Conservation (phyloP, 169 alveolate genomes). For the Plasmodium yoelii region DNA sequence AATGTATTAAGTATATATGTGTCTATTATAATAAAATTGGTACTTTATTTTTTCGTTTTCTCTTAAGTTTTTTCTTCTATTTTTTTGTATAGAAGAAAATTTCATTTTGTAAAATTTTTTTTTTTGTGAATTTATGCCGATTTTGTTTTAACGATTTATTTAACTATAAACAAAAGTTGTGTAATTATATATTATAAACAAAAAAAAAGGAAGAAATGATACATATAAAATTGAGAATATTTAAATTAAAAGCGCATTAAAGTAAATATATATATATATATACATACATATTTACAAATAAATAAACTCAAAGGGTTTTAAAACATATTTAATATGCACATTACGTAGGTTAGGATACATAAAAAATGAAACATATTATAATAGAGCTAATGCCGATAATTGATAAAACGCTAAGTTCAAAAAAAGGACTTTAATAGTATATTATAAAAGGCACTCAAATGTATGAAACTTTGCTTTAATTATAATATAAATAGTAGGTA, state of each 20-base stretch:
- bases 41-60: slow-evolving; percentile 1
- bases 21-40: slow-evolving; percentile 5
- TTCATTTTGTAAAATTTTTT: slow-evolving; percentile 3
- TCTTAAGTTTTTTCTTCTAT: slow-evolving; percentile 15
- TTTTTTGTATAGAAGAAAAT: slow-evolving; percentile 1
- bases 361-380: too few relatives aligned
- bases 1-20: not conserved
- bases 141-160: slow-evolving; percentile 10
- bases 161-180: slow-evolving; percentile 20
- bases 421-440: too few relatives aligned
- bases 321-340: too few relatives aligned
- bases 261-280: not conserved
- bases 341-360: too few relatives aligned
- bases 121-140: not conserved
- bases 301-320: too few relatives aligned
- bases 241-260: not conserved
- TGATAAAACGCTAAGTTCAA: too few relatives aligned
- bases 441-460: too few relatives aligned
- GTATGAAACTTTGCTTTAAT: too few relatives aligned
- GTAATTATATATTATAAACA: slow-evolving; percentile 9
- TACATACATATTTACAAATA: not conserved
- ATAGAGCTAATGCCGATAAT: too few relatives aligned
- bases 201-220: slow-evolving; percentile 6
- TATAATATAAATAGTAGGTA: not conserved
- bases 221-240: not conserved